These are phyloP conservation scores for Phyllachora maydis DNA, from an alignment of 2,329 filamentous ascomycete species.

Conservation along the genomic window DNA sequence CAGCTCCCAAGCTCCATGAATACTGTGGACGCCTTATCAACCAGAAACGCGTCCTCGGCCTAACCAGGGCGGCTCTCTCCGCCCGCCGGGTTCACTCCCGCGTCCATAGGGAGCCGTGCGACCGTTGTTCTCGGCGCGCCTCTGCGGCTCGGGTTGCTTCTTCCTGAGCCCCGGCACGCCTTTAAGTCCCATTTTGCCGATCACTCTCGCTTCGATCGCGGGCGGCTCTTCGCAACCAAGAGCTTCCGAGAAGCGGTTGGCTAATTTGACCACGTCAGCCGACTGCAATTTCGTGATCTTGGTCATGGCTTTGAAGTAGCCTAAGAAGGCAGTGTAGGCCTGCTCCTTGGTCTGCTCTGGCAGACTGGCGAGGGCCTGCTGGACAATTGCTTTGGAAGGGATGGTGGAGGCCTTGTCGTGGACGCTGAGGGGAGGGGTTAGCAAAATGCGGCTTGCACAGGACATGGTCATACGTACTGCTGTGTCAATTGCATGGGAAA, in stretches of 20 bases:
- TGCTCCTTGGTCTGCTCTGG: constrained; percentile 5
- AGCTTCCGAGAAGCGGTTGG: constrained; percentile 27
- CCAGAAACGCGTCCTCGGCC: too few relatives aligned
- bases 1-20: too few relatives aligned
- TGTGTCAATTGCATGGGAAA: constrained; percentile 7
- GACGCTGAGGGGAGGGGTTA: constrained; percentile 1
- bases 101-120: too few relatives aligned
- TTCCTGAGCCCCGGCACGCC: constrained; percentile 27
- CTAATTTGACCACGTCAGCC: constrained; percentile 21
- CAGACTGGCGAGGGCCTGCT: constrained; percentile 5
- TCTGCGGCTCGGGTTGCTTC: too few relatives aligned
- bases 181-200: constrained; percentile 36
- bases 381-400: constrained; percentile 5
- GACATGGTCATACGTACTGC: constrained; percentile 4
- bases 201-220: constrained; percentile 19
- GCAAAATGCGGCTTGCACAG: not conserved
- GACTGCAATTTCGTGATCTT: constrained; percentile 8
- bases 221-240: constrained; percentile 26
- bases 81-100: too few relatives aligned
- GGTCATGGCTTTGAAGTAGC: constrained; percentile 15
- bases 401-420: constrained; percentile 5
- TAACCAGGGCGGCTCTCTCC: too few relatives aligned
- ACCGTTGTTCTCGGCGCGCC: too few relatives aligned
- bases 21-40: too few relatives aligned
- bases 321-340: constrained; percentile 8